These are phyloP conservation scores for Furcasterigmium sp. DNA, from an alignment of 2,329 filamentous ascomycete genomes.

Conservation along the genomic window DNA sequence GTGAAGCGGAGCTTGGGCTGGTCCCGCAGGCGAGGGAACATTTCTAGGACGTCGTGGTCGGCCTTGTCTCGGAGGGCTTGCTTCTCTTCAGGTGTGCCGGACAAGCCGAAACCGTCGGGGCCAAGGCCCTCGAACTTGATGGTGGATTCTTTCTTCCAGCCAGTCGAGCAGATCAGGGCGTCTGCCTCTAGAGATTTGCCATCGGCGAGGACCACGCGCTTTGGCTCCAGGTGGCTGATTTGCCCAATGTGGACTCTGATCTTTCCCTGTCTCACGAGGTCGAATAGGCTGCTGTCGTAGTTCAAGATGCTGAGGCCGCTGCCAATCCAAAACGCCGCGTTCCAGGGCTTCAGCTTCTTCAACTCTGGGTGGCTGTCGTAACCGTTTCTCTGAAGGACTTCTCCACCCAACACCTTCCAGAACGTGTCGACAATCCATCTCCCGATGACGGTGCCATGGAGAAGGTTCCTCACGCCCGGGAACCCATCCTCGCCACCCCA, in stretches of 20 bases:
- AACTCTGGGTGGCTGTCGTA: slow-evolving; percentile 37
- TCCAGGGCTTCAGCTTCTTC: slow-evolving; percentile 34
- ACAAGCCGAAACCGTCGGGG: slow-evolving; percentile 38
- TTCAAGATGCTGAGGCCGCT: slow-evolving; percentile 48
- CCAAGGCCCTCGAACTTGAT: slow-evolving; percentile 31
- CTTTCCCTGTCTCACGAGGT: slow-evolving; percentile 40
- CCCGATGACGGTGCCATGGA: slow-evolving; percentile 14
- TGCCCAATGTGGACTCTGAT: slow-evolving; percentile 43
- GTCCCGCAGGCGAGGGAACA: slow-evolving; percentile 14
- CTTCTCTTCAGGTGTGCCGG: slow-evolving; percentile 24
- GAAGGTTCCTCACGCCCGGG: slow-evolving; percentile 21
- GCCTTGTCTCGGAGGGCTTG: slow-evolving; percentile 5
- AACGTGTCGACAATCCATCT: slow-evolving; percentile 36
- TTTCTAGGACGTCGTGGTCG: slow-evolving; percentile 12
- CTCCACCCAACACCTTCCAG: slow-evolving; percentile 43
- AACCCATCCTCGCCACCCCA: slow-evolving; percentile 47
- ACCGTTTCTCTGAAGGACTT: slow-evolving; percentile 38
- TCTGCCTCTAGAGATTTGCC: slow-evolving; percentile 35
- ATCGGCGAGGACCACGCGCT: slow-evolving; percentile 34
- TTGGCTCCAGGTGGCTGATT: slow-evolving; percentile 31
- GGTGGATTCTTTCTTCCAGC: slow-evolving; percentile 41
- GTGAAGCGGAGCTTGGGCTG: slow-evolving; percentile 15
- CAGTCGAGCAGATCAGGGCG: slow-evolving; percentile 44
- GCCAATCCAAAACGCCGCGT: slow-evolving; percentile 40
- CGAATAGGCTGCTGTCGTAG: slow-evolving; percentile 43